Percentiles rank a stretch among this genome's conserved stretches.
phyloP scores from a whole-genome alignment of 768 basidiomycete genomes.

The Lactifluus pinguis region DNA sequence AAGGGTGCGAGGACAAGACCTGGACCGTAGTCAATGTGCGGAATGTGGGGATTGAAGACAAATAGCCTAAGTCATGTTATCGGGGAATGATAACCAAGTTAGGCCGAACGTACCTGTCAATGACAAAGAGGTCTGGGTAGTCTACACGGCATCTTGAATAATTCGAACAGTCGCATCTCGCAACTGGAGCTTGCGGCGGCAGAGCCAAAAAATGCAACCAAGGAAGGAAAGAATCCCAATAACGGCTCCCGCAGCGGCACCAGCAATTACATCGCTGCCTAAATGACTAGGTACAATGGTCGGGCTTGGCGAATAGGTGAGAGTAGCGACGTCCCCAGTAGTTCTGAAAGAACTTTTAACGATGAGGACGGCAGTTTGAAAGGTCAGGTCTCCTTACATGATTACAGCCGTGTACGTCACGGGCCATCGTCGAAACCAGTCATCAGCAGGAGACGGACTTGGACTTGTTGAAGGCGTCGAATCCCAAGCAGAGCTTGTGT shows the following conservation, averaged over 20 bases:
- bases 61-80: no score
- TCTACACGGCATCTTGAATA: no score
- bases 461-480: no score
- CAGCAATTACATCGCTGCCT: conserved; percentile 23
- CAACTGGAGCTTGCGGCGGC: conserved; percentile 27
- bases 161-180: no score
- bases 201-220: conserved; percentile 25
- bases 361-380: neutral
- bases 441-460: no score
- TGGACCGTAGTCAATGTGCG: no score
- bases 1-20: no score
- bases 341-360: neutral
- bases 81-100: no score
- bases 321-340: conserved; percentile 3
- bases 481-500: neutral
- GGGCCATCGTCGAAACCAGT: neutral
- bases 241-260: conserved; percentile 23
- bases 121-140: conserved; percentile 21
- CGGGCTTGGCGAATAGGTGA: conserved; percentile 10
- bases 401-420: neutral
- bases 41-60: no score
- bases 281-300: conserved; percentile 11
- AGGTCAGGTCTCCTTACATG: neutral
- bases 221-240: conserved; percentile 21
- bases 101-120: no score